Percentiles rank a stretch among this genome's conserved stretches.
Conservation (phyloP, 768 basidiomycete genomes). For the Xerocomellus amylosporus region DNA sequence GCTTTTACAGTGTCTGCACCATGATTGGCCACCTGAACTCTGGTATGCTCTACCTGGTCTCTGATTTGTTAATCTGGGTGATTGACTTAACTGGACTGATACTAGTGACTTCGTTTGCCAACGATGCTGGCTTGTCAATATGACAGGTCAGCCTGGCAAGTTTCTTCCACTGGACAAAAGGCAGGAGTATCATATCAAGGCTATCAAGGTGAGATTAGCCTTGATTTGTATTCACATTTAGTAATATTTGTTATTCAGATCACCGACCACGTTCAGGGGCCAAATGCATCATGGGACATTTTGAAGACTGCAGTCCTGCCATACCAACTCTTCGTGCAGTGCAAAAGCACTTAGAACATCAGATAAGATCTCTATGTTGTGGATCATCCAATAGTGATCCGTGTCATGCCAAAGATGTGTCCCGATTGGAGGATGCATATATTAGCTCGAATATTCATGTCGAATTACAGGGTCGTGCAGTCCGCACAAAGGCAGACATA, state of each 20-base stretch:
- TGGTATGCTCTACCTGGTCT: no score
- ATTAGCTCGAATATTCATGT: no score
- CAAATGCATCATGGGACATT: constrained; percentile 32
- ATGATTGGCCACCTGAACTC: background rate
- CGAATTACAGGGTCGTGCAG: no score
- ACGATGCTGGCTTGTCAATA: constrained; percentile 30
- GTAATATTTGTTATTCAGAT: no score
- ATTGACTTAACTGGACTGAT: no score
- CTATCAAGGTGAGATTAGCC: constrained; percentile 27
- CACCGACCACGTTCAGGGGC: constrained; percentile 34
- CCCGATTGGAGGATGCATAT: no score
- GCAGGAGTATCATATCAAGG: constrained; percentile 38
- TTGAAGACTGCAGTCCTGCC: constrained; percentile 33
- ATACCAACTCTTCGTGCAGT: constrained; percentile 29
- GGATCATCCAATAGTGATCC: constrained; percentile 7
- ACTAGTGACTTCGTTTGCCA: background rate
- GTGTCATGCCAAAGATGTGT: no score
- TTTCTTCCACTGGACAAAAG: constrained; percentile 32
- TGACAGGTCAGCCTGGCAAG: constrained; percentile 20
- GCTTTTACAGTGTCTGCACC: background rate
- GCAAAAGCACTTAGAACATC: constrained; percentile 24
- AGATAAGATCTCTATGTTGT: constrained; percentile 24
- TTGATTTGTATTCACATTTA: no score
- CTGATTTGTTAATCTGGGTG: no score
- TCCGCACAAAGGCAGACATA: no score